These are phyloP conservation scores for Monosporascus sp. DNA, from an alignment of 2,329 filamentous ascomycete genomes.

Conservation along the genomic window DNA sequence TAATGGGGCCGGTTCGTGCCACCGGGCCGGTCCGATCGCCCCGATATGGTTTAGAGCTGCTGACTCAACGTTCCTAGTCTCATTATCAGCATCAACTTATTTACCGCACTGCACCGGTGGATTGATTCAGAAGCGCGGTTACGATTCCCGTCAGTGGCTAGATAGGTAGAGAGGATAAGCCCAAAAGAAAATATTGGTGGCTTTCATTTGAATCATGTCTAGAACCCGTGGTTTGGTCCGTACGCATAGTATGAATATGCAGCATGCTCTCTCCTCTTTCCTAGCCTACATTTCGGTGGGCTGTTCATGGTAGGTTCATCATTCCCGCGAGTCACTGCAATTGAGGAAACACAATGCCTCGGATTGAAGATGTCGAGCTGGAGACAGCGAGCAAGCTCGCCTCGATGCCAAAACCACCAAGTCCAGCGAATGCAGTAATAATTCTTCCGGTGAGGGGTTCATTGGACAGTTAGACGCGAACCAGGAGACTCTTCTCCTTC, in stretches of 20 bases:
- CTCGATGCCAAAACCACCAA: background rate
- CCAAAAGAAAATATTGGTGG: background rate
- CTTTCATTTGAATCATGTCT: background rate
- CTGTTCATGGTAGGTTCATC: background rate
- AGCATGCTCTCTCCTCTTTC: background rate
- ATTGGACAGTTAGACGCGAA: constrained; percentile 8
- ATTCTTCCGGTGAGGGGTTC: background rate
- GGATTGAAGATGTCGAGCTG: background rate
- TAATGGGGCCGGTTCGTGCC: too few relatives aligned
- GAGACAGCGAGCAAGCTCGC: background rate
- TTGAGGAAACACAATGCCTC: background rate
- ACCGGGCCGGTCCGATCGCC: too few relatives aligned
- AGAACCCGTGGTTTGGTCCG: background rate
- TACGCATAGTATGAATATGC: background rate
- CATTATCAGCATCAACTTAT: too few relatives aligned
- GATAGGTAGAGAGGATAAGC: background rate
- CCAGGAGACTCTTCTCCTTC: constrained; percentile 6
- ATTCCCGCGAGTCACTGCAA: background rate
- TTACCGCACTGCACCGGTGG: too few relatives aligned
- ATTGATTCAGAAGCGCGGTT: too few relatives aligned
- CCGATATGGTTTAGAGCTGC: too few relatives aligned
- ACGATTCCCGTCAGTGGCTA: background rate
- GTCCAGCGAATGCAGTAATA: background rate
- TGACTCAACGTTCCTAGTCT: too few relatives aligned
- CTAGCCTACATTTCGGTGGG: background rate